Base-by-base conservation (phyloP, 2,329 filamentous ascomycete genomes). In the Xylariaceae sp. region DNA sequence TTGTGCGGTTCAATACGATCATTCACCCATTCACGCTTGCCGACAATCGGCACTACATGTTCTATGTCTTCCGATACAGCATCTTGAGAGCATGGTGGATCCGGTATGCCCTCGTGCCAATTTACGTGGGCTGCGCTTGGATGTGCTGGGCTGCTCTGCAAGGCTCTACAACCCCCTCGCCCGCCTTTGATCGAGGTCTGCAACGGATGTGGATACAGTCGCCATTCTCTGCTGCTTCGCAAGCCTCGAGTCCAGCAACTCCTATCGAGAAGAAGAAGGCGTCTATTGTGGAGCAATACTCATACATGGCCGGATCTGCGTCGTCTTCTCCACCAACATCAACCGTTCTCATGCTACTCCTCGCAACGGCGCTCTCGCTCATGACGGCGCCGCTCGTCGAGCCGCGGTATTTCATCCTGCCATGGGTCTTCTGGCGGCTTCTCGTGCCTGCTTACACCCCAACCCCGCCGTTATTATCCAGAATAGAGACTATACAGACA, bases 31-130 rank as follows among this genome's bases (percentile, higher is more conserved):
- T 97, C 70, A 96, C 92, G 0, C 81, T 97, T 1, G 94, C 94
- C 27, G 94, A 99, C 72, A 99, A 99, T 72, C 81, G 94, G 2
- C 94, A 99, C 71, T 99, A 96, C 75, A 88, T 96, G 70, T 99
- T 99, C 72, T 99, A 99, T 74, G 78, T 96, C 55, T 99, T 99
- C 77, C 86, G 92, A 1, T 85, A 92, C 65, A 86, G 88, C 5
- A 86, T 97, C 30, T 81, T 88, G 2, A 80, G 80, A 5, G 82
- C 89, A 35, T 76, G 78, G 1, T 72, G 77, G 15, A 73, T 91
- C 45, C 86, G 86, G 29, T 92, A 91, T 63, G 72, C 81, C 0
- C 85, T 89, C 1, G 81, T 87, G 0, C 78, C 86, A 0, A 75
- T 87, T 1, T 97, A 99, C 71, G 80, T 88, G 2, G 9, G 84